Base-by-base conservation (phyloP, 1,284 basidiomycete species). In the Sanghuangporus baumii region DNA sequence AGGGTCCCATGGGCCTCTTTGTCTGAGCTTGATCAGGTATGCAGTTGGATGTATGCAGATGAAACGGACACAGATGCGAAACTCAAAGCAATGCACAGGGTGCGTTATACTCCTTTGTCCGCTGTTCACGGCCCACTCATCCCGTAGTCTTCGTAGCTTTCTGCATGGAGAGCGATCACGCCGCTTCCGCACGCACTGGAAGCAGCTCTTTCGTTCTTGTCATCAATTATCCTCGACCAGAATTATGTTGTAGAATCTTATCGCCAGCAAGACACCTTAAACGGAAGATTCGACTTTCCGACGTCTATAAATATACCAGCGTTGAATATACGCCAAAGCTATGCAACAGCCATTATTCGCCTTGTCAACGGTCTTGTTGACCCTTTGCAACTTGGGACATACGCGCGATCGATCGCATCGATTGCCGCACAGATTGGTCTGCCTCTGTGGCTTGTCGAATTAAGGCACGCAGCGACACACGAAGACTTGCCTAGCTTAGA, bases 331-430 rank as follows among this genome's bases (percentile, higher is more conserved):
- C 76, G 89, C 52, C 84, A 93, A 73, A 79, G 79, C 68, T 86
- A 96, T 73, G 85, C 89, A 7, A 80, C 89, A 36, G 87, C 92
- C 0, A 80, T 96, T 71, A 89, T 96, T 66, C 81, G 95, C 18
- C 87, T 98, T 68, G 94, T 99, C 67, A 99, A 99, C 70, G 92
- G 93, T 1, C 81, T 97, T 51, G 96, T 98, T 5, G 96, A 99
- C 72, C 94, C 96, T 14, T 79, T 97, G 18, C 96, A 99, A 71
- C 84, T 87, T 2, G 93, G 94, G 37, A 79, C 80, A 48, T 96
- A 89, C 70, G 97, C 96, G 3, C 83, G 94, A 46, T 91, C 95
- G 1, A 98, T 99, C 69, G 87, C 91, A 0, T 86, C 89, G 36
- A 92, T 99, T 65, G 95, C 97, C 1, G 79, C 83, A 2, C 88